phyloP scores from a whole-genome alignment of 1,284 basidiomycete species.

The Paramarasmius palmivorus region DNA sequence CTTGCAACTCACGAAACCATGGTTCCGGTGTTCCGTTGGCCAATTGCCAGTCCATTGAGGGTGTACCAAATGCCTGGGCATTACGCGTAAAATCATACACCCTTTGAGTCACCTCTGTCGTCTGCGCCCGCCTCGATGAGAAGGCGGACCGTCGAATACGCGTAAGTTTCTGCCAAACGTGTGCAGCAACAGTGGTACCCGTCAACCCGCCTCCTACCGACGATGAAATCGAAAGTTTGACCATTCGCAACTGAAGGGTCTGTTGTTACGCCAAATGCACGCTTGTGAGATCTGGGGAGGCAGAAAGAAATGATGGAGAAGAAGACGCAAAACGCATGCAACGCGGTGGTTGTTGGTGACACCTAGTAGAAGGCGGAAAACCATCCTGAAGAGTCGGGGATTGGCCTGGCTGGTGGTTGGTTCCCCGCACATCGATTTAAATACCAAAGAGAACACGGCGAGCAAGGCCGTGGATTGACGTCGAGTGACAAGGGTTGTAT shows the following conservation, averaged over 20 bases:
- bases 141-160: slow-evolving; percentile 47
- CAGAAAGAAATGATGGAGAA: too few species aligned
- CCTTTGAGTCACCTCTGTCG: slow-evolving; percentile 41
- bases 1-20: slow-evolving; percentile 45
- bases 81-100: slow-evolving; percentile 54
- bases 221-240: slow-evolving; percentile 64
- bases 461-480: too few species aligned
- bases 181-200: slow-evolving; percentile 61
- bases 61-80: slow-evolving; percentile 45
- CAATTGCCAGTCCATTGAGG: slow-evolving; percentile 51
- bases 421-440: too few species aligned
- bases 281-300: slow-evolving; percentile 22
- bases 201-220: slow-evolving; percentile 67
- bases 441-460: too few species aligned
- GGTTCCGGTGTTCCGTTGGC: slow-evolving; percentile 46
- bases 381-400: too few species aligned
- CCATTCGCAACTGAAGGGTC: slow-evolving; percentile 29
- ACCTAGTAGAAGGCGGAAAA: too few species aligned
- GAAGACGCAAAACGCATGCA: too few species aligned
- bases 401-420: too few species aligned
- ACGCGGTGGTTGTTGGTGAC: too few species aligned
- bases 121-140: slow-evolving; percentile 61
- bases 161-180: slow-evolving; percentile 55
- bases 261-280: slow-evolving; percentile 36
- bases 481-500: too few species aligned